Base-by-base conservation (phyloP, 331 rosid species). In the Stylosanthes scabra region DNA sequence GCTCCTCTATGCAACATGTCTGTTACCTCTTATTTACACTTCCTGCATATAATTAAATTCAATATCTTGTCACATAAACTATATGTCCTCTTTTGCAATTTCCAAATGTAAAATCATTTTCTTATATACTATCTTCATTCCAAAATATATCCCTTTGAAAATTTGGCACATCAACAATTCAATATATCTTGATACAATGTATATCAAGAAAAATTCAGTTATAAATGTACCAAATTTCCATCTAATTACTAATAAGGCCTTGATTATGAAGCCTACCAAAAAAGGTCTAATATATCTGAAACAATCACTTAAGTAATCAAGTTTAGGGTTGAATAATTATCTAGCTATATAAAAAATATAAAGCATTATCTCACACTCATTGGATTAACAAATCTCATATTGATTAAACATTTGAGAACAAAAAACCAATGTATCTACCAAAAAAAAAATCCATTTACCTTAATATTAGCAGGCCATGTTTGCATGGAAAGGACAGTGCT, bases 401-500 rank as follows among this genome's bases (percentile, higher is more conserved):
- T 41, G 29, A 51, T 64, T 31, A 72, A 42, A 54, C 37, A 75
- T 41, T 28, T 46, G 69, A 52, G 12, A 63, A 61, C 44, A 41
- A 47, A 67, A 62, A 1, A 11, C n/a, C 51, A 27, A 70, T 68
- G 81, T 55, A 74, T 46, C 29, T 42, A 72, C 55, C n/a, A n/a
- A 3, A 79, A 56, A 56, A n/a, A 50, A 56, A n/a, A 50, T 20
- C 54, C 16, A 45, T 25, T 71, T 51, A 71, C 46, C 81, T 56
- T 70, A 56, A 52, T 82, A 8, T 2, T 64, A 31, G 37, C 51
- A 46, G 51, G 13, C 81, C 60, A 75, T 63, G 54, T 71, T 75
- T 73, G 83, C 76, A 52, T 71, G 76, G 58, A 66, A 65, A 72
- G 52, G 52, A 66, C 6, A 25, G 70, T 28, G 52, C 65, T 77